These are phyloP conservation scores for Sclerotinia trifoliorum DNA, from an alignment of 2,329 filamentous ascomycete genomes.

Conservation along the genomic window DNA sequence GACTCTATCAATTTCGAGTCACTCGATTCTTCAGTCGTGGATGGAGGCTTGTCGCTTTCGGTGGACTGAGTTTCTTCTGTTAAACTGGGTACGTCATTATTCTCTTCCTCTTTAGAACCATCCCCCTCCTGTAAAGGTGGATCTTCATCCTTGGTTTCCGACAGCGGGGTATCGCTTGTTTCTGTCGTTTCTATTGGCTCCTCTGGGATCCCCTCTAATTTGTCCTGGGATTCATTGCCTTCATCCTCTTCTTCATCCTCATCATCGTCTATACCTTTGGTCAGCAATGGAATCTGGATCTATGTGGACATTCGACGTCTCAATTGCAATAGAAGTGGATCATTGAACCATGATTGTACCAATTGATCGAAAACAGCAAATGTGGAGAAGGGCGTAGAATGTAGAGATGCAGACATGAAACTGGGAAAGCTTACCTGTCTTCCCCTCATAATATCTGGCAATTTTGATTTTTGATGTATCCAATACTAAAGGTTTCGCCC, in stretches of 20 bases:
- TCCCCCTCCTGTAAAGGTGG: neutral
- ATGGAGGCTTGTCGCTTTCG: neutral
- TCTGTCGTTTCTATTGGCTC: constrained; percentile 15
- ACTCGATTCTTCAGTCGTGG: neutral
- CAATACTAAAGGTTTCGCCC: constrained; percentile 22
- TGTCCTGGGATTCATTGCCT: constrained; percentile 13
- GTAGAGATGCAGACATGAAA: constrained; percentile 8
- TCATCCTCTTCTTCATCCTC: constrained; percentile 7
- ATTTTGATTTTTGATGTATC: constrained; percentile 27
- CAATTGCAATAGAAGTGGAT: constrained; percentile 1
- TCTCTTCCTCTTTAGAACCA: neutral
- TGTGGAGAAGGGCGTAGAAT: neutral
- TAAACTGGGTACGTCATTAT: neutral
- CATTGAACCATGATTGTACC: neutral
- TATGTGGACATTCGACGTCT: constrained; percentile 1
- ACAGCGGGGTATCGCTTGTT: constrained; percentile 19
- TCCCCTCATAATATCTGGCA: constrained; percentile 19
- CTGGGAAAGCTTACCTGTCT: constrained; percentile 16
- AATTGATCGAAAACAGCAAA: neutral
- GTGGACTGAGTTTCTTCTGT: neutral
- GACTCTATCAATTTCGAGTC: constrained; percentile 6
- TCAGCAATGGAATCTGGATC: constrained; percentile 6
- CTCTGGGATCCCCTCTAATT: constrained; percentile 6
- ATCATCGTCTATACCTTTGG: neutral
- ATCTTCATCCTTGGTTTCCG: neutral